Percentiles rank a stretch among this genome's conserved stretches.
phyloP scores from a whole-genome alignment of 805 yeast species.

The Wickerhamomyces ciferrii region DNA sequence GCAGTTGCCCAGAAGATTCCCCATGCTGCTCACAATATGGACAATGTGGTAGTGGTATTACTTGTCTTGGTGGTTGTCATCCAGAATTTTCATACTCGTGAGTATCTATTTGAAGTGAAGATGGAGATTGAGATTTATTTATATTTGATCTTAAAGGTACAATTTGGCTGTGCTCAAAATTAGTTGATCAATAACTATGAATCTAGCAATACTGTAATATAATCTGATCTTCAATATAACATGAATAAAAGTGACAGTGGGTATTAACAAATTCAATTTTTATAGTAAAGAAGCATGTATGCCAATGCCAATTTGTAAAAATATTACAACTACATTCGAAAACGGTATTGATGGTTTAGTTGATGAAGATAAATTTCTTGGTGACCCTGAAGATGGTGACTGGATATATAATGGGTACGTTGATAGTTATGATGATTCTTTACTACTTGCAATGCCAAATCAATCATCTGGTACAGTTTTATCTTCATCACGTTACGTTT shows the following conservation, averaged over 20 bases:
- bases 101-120: too few species aligned
- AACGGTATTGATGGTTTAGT: conserved; percentile 21
- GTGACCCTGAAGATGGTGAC: conserved; percentile 13
- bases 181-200: too few species aligned
- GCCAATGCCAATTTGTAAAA: conserved; percentile 77
- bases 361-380: conserved; percentile 14
- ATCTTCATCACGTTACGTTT: conserved; percentile 67
- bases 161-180: too few species aligned
- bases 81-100: conserved; percentile 48
- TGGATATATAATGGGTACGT: conserved; percentile 41
- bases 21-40: conserved; percentile 90
- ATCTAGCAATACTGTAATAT: too few species aligned
- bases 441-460: conserved; percentile 70
- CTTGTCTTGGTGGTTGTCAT: conserved; percentile 88
- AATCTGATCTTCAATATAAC: not conserved
- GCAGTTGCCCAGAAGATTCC: conserved; percentile 63
- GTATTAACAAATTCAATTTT: too few species aligned
- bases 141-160: too few species aligned
- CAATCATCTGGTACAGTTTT: conserved; percentile 70
- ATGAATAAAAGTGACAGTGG: too few species aligned
- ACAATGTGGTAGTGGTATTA: conserved; percentile 68
- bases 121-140: too few species aligned
- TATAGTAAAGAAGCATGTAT: conserved; percentile 66
- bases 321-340: conserved; percentile 37
- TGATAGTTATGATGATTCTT: conserved; percentile 43